Percentiles rank a stretch among this genome's conserved stretches.
phyloP scores from a whole-genome alignment of 2,329 filamentous ascomycete genomes.

The Coniochaeta prunicola region DNA sequence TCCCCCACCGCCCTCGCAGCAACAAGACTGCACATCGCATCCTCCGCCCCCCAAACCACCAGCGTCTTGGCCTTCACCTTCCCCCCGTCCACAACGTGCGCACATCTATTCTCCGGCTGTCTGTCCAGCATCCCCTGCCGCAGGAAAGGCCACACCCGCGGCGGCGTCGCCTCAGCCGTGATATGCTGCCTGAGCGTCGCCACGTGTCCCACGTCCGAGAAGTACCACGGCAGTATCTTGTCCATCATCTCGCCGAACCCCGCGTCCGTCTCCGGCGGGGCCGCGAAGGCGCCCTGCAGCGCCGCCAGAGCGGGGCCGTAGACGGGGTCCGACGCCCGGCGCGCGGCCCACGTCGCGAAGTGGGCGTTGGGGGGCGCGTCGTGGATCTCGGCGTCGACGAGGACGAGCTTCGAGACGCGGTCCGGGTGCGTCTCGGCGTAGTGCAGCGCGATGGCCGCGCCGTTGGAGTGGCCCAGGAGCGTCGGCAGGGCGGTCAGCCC shows the following conservation, averaged over 20 bases:
- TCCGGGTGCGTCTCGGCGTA: slow-evolving; percentile 1
- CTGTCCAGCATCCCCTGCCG: neutral
- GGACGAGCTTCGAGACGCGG: neutral
- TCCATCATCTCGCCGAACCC: neutral
- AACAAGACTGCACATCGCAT: neutral
- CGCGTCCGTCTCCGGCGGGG: neutral
- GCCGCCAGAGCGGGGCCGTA: neutral
- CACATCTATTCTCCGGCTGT: neutral
- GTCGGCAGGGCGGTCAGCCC: neutral
- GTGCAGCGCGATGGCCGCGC: neutral
- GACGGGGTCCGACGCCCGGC: slow-evolving; percentile 1
- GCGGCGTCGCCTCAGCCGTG: neutral
- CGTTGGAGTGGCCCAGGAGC: neutral
- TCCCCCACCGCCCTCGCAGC: neutral
- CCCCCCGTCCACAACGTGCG: neutral
- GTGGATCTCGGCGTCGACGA: neutral
- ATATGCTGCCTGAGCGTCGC: neutral
- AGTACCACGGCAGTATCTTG: slow-evolving; percentile 3
- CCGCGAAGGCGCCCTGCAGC: neutral
- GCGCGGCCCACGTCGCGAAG: neutral
- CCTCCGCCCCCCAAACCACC: neutral
- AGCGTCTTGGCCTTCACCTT: slow-evolving; percentile 1
- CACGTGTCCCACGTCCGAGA: neutral
- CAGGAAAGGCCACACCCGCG: neutral
- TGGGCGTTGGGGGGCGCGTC: neutral